Evolutionary conservation across 202 grass and related monocot genomes (phyloP), one percentile per base, ranked within the genome.

Genomic region (Tripidium arundinaceum): DNA sequence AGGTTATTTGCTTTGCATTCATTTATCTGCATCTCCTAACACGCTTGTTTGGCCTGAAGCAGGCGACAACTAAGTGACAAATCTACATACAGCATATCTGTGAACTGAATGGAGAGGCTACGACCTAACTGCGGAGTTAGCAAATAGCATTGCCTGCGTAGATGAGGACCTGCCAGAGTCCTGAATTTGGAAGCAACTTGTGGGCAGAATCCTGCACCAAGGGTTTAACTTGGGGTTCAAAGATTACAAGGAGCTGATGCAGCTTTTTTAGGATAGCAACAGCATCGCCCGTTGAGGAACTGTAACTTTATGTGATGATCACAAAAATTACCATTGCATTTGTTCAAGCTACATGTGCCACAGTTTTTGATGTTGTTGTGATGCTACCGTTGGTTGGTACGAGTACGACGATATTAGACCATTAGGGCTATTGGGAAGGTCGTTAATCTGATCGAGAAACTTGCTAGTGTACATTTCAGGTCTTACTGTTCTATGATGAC

Each of bases 241-340:
- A 52, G 81, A 74, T 86, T 36, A 63, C 62, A 74, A 52, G 79
- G 62, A 15, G 74, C 79, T 79, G 87, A 67, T 89, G 87, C 79
- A 16, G 74, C 61, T 79, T 83, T 89, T 83, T 83, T 57, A 45
- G 66, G 68, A 85, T 86, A 83, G 87, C 79, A 74, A 86, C 34
- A 21, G 54, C 83, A 79, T 89, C 79, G 54, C 79, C 79, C 74
- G 64, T 86, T 42, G 61, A 86, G 74, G 42, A 33, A 69, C 75
- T 86, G 79, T 83, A 86, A 79, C 68, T 74, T 68, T 29, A 78
- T 74, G 78, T 62, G 49, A 73, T 52, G 49, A 73, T 40, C 62
- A 77, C 19, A 26, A 50, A 42, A 26, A 36, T 75, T 57, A 62
- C 19, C 70, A 61, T 42, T 78, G 73, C 65, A 82, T 78, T 67